A percentile compares a stretch with the other conserved stretches of the same genome.
Evolutionary conservation across 2,329 filamentous ascomycete genomes (phyloP).

Genomic region (Colletotrichum sp.): DNA sequence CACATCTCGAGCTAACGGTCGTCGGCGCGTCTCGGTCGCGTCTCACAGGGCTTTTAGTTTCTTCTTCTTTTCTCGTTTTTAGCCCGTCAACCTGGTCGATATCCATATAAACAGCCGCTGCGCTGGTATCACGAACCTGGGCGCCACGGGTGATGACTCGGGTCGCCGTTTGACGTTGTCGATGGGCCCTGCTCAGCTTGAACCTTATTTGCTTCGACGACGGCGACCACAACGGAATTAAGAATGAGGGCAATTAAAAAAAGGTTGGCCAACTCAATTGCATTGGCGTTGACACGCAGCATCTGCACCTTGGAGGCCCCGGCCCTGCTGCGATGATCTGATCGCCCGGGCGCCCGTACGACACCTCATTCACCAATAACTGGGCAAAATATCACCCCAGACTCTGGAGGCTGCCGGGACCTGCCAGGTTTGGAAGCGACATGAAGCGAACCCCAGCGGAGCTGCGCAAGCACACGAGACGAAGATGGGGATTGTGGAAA

Average conservation of each 20-base stretch:
- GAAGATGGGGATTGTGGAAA: not conserved
- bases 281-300: conserved; percentile 8
- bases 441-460: conserved; percentile 3
- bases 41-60: not conserved
- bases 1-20: not conserved
- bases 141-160: conserved; percentile 6
- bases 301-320: not conserved
- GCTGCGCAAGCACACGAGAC: conserved; percentile 10
- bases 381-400: not conserved
- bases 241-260: not conserved
- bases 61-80: not conserved
- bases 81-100: not conserved
- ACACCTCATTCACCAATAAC: not conserved
- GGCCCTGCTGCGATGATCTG: conserved; percentile 10
- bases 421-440: not conserved
- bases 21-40: conserved; percentile 10
- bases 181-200: not conserved
- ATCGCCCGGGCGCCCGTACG: conserved; percentile 5
- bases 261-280: not conserved
- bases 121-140: not conserved
- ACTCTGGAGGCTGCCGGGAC: not conserved
- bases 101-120: not conserved
- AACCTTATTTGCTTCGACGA: not conserved
- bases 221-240: not conserved
- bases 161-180: not conserved